Base-by-base conservation (phyloP, 331 rosid species). In the Quercus phellos region DNA sequence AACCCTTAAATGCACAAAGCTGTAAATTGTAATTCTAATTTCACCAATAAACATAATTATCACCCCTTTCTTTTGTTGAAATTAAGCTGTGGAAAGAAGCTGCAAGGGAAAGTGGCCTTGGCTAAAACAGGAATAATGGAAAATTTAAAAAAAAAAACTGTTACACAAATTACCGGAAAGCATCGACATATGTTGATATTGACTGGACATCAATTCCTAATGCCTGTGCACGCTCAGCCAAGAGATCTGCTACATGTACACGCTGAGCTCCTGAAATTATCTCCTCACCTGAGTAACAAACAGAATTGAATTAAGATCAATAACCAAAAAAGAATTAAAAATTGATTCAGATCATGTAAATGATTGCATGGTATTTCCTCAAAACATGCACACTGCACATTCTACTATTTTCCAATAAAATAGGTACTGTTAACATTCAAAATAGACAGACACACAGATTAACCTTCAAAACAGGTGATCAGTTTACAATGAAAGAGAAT, bases 251-350 rank as follows among this genome's bases (percentile, higher is more conserved):
- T 21, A 80, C 87, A 27, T 95, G 98, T 21, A 95, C 34, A 86
- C 98, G 99, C 83, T 95, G 98, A 18, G 92, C 98, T 55, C 99
- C 99, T 1, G 99, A 95, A 83, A 95, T 95, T 4, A 95, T 95
- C 79, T 95, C 98, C 89, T 95, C 99, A 26, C 99, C 99, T 93
- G 50, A 26, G 29, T 46, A 69, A 77, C 38, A 85, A 81, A 79
- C 5, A 55, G 5, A 32, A 66, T 0, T 29, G 4, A 63, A 63
- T 63, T 32, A 34, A 66, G 24, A 66, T 17, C 27, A 34, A 18
- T n/a, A 1, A 66, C 17, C 43, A 19, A 14, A 61, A 6, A 13
- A 29, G 53, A 46, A 46, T 46, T 8, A 38, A 29, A 29, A 26
- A 4, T 1, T 26, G 14, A 26, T 26, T 26, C 17, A 60, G 35